Evolutionary conservation across 305 asterid genomes (phyloP).

Genomic region (Plantago coronopus): DNA sequence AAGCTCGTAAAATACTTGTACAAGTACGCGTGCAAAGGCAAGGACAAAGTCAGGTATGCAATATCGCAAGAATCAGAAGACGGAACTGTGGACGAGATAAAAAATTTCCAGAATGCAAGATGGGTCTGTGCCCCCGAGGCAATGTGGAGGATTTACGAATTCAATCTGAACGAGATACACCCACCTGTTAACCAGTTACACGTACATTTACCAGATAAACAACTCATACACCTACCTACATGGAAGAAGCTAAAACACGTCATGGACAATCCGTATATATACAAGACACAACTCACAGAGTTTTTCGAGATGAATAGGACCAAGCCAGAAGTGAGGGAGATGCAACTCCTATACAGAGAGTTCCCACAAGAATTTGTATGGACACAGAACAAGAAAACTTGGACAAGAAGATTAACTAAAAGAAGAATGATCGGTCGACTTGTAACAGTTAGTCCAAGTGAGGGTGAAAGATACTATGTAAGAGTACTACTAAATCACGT

Average conservation of each 20-base stretch:
- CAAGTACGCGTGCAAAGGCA: background rate
- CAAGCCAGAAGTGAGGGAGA: background rate
- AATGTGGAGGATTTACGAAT: background rate
- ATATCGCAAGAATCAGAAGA: background rate
- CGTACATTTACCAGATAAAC: background rate
- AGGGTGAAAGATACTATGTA: conserved; percentile 7
- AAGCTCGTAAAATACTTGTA: background rate
- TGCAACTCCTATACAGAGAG: background rate
- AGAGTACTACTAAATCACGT: background rate
- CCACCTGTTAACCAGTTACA: background rate
- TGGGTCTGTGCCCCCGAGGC: background rate
- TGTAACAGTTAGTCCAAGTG: background rate
- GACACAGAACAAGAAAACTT: too few relatives aligned
- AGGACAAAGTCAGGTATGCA: too few relatives aligned
- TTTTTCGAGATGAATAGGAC: conserved; percentile 6
- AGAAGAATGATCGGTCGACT: background rate
- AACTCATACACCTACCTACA: background rate
- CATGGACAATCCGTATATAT: background rate
- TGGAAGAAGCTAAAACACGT: background rate
- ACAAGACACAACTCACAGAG: background rate
- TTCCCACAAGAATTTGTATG: too few relatives aligned
- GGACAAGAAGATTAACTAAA: background rate
- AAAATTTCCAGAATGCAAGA: background rate
- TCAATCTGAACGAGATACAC: background rate
- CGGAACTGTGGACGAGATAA: background rate